A percentile compares a stretch with the other conserved stretches of the same genome.
Conservation (phyloP, 768 basidiomycete genomes). For the Leccinum longicurvipes region DNA sequence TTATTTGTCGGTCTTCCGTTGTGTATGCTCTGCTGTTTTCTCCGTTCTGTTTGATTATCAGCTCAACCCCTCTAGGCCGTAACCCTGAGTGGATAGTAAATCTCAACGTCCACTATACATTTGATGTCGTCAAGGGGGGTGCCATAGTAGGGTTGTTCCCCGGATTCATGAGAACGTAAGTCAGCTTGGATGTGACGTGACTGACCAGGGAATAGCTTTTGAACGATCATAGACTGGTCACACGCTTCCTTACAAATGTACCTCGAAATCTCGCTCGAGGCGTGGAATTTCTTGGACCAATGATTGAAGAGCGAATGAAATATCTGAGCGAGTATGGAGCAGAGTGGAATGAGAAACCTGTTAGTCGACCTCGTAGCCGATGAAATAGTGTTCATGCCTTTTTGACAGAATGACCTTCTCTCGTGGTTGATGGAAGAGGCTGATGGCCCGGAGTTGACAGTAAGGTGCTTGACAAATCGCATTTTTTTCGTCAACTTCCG, state of each 20-base stretch:
- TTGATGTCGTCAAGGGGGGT: constrained; percentile 21
- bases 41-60: too few species aligned
- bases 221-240: neutral
- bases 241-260: neutral
- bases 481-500: neutral
- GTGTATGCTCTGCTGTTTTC: too few species aligned
- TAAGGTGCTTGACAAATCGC: neutral
- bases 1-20: neutral
- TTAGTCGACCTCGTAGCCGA: neutral
- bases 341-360: neutral
- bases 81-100: constrained; percentile 28
- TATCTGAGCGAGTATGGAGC: neutral
- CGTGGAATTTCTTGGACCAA: neutral
- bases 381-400: neutral
- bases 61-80: constrained; percentile 7
- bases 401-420: neutral
- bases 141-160: constrained; percentile 32
- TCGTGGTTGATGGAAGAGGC: neutral
- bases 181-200: too few species aligned
- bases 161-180: neutral
- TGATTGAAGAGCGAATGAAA: neutral
- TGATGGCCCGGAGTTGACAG: neutral
- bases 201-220: too few species aligned
- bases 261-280: neutral
- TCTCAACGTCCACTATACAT: constrained; percentile 28